Evolutionary conservation across 331 rosid genomes (phyloP), one percentile per base, ranked within the genome.

Genomic region (Arachis monticola): DNA sequence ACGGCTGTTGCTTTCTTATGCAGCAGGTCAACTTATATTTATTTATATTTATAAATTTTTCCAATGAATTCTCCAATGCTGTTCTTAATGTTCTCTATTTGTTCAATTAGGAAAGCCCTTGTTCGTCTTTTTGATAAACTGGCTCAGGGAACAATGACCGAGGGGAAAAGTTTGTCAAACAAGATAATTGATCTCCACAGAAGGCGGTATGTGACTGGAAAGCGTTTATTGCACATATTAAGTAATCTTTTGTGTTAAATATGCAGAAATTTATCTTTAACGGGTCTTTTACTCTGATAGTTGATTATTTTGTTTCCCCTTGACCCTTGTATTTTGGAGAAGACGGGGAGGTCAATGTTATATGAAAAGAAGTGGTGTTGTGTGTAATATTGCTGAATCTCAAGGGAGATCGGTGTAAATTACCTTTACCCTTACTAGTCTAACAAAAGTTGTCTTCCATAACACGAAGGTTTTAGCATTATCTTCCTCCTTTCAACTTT

Each of bases 51-150:
- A 30, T 14, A 22, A 6, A 46, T 22, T 55, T 75, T 45, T 61
- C 51, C 55, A 50, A 53, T 59, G 64, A 8, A 8, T 8, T 32
- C 63, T 56, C 52, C 1, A 22, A 35, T 27, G 64, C 74, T 75
- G 75, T 76, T 73, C 72, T 71, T 64, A 66, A 77, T 60, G 86
- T 70, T 47, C 6, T 79, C 46, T 70, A 44, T 61, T 12, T 10
- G 17, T 61, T 77, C 63, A 63, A 81, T 60, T 91, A 93, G 98
- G 90, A 90, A 93, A 85, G 61, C 87, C 58, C 93, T 93, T 68
- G 98, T 90, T 73, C 93, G 86, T 10, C 81, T 89, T 67, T 86
- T 93, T 64, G 92, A 93, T 86, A 89, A 93, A 81, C 81, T 93
- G 69, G 88, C 87, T 81, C 96, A 73, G 65, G 93, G 96, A 77